phyloP scores from a whole-genome alignment of 2,329 filamentous ascomycete species.

The Lachnellula cervina region DNA sequence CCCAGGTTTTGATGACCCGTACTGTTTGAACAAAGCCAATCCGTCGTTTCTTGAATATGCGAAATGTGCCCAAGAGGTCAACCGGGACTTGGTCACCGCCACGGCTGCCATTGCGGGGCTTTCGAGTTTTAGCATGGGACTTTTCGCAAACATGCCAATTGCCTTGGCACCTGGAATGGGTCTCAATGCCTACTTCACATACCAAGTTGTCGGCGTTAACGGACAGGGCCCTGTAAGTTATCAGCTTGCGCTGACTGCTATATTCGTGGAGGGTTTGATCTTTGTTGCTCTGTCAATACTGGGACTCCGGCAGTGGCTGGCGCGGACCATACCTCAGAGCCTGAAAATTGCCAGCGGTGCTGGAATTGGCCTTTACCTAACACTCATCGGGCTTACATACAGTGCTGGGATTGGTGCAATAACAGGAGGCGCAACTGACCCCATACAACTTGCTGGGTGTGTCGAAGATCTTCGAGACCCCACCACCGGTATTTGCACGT shows the following conservation, averaged over 20 bases:
- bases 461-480: constrained; percentile 8
- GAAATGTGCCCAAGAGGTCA: constrained; percentile 52
- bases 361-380: constrained; percentile 73
- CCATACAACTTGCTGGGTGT: constrained; percentile 66
- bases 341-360: constrained; percentile 85
- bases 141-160: constrained; percentile 72
- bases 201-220: constrained; percentile 69
- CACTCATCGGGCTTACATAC: constrained; percentile 72
- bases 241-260: constrained; percentile 71
- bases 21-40: constrained; percentile 16
- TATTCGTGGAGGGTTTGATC: constrained; percentile 83
- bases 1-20: constrained; percentile 13
- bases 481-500: constrained; percentile 54
- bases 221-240: constrained; percentile 71
- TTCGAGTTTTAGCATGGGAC: constrained; percentile 76
- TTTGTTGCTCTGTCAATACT: constrained; percentile 76
- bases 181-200: constrained; percentile 83
- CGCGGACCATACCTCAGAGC: constrained; percentile 72
- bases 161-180: constrained; percentile 73
- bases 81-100: constrained; percentile 71
- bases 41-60: constrained; percentile 58
- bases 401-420: constrained; percentile 77
- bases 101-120: constrained; percentile 79
- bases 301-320: constrained; percentile 83
- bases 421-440: constrained; percentile 62